Percentiles rank a stretch among this genome's conserved stretches.
phyloP scores from a whole-genome alignment of 2,329 filamentous ascomycete species.

The Aspergillus arachidicola region DNA sequence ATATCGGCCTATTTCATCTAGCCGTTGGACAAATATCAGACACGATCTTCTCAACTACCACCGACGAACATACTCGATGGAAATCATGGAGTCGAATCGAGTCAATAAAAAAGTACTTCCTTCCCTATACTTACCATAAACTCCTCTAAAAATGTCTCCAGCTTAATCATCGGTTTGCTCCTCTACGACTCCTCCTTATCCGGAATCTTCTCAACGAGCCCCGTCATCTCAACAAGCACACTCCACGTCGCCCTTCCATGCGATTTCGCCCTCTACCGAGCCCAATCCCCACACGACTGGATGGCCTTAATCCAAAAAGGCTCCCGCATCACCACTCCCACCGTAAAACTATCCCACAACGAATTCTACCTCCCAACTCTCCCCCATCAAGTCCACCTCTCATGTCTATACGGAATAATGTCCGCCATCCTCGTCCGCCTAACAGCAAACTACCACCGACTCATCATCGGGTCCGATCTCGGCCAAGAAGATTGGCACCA shows the following conservation, averaged over 20 bases:
- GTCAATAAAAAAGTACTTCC: neutral
- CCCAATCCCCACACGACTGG: neutral
- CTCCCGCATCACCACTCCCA: neutral
- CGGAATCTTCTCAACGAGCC: neutral
- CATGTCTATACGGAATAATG: neutral
- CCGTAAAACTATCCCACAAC: neutral
- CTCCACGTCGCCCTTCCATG: neutral
- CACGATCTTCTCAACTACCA: neutral
- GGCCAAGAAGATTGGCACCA: neutral
- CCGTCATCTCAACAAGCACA: neutral
- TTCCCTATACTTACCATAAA: too few species aligned
- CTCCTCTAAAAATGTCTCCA: neutral
- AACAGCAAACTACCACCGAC: neutral
- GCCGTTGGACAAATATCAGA: neutral
- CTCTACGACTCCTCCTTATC: neutral
- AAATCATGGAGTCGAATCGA: neutral
- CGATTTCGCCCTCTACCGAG: neutral
- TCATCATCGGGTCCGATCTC: neutral
- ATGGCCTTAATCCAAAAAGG: neutral
- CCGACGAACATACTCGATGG: neutral
- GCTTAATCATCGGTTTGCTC: neutral
- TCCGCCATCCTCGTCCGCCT: neutral
- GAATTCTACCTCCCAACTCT: neutral
- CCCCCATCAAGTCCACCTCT: neutral
- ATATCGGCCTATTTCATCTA: neutral